Percentiles rank a stretch among this genome's conserved stretches.
Evolutionary conservation across 2,329 filamentous ascomycete species (phyloP).

Genomic region (Teratosphaeria nubilosa): DNA sequence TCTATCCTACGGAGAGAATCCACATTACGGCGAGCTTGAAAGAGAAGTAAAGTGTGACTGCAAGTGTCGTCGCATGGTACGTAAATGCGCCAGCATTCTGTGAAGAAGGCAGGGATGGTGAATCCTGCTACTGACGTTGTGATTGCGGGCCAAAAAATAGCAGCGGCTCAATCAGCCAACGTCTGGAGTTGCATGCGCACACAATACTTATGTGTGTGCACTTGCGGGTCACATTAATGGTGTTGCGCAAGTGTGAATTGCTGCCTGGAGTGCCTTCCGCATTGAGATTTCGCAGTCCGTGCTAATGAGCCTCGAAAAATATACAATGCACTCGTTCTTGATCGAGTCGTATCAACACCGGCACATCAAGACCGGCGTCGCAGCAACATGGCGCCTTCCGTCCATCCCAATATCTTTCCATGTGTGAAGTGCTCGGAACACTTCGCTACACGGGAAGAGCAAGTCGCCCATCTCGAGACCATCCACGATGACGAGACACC

Average conservation of each 20-base stretch:
- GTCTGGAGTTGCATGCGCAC: neutral
- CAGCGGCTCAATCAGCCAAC: neutral
- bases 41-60: neutral
- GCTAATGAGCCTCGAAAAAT: neutral
- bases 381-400: neutral
- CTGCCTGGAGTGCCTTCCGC: neutral
- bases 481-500: neutral
- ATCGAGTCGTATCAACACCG: neutral
- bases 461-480: neutral
- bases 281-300: neutral
- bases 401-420: neutral
- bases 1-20: too few species aligned
- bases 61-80: too few species aligned
- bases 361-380: neutral
- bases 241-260: neutral
- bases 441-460: neutral
- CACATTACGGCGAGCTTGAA: too few species aligned
- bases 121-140: neutral
- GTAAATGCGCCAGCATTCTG: neutral
- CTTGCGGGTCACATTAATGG: constrained; percentile 3
- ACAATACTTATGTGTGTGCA: too few species aligned
- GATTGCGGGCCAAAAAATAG: neutral
- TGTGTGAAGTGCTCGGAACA: neutral
- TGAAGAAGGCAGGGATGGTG: neutral
- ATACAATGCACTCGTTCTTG: neutral